Evolutionary conservation across 306 rosid genomes (phyloP).

Genomic region (Carpinus fangiana): DNA sequence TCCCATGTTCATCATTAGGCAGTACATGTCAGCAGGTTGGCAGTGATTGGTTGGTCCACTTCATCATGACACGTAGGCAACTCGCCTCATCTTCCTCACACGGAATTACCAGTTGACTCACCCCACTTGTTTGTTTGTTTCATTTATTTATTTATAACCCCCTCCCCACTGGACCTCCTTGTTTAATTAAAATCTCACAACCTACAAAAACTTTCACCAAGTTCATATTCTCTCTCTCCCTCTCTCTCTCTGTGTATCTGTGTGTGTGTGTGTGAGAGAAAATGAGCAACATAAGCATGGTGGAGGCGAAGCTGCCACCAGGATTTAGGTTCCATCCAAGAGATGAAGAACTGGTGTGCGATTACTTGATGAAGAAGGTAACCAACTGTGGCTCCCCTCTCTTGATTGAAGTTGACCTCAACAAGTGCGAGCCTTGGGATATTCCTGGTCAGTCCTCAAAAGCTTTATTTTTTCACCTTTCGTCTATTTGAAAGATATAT

Average conservation of each 20-base stretch:
- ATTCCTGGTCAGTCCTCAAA: slow-evolving; percentile 65
- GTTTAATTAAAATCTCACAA: slow-evolving; percentile 8
- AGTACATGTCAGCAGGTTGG: slow-evolving; percentile 41
- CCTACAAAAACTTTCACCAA: slow-evolving; percentile 6
- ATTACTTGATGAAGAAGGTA: slow-evolving; percentile 75
- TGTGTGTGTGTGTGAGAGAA: not conserved
- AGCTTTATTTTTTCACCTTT: no score
- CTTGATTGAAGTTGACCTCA: slow-evolving; percentile 88
- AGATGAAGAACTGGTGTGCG: slow-evolving; percentile 92
- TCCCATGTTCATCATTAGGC: not conserved
- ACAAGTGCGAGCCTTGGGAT: slow-evolving; percentile 97
- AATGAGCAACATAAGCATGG: slow-evolving; percentile 82
- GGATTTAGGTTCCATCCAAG: slow-evolving; percentile 95
- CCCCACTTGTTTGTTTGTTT: slow-evolving; percentile 22
- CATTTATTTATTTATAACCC: slow-evolving; percentile 39
- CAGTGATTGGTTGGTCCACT: slow-evolving; percentile 41
- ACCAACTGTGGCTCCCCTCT: slow-evolving; percentile 51
- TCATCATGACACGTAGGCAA: slow-evolving; percentile 33
- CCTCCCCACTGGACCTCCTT: slow-evolving; percentile 19
- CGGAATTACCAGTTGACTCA: slow-evolving; percentile 57
- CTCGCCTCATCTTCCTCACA: slow-evolving; percentile 13
- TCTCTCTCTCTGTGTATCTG: not conserved
- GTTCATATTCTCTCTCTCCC: slow-evolving; percentile 4
- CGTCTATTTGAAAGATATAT: not conserved
- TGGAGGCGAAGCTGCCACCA: slow-evolving; percentile 83